These are phyloP conservation scores for Saccharomycopsis vini DNA, from an alignment of 805 yeast species.

Conservation along the genomic window DNA sequence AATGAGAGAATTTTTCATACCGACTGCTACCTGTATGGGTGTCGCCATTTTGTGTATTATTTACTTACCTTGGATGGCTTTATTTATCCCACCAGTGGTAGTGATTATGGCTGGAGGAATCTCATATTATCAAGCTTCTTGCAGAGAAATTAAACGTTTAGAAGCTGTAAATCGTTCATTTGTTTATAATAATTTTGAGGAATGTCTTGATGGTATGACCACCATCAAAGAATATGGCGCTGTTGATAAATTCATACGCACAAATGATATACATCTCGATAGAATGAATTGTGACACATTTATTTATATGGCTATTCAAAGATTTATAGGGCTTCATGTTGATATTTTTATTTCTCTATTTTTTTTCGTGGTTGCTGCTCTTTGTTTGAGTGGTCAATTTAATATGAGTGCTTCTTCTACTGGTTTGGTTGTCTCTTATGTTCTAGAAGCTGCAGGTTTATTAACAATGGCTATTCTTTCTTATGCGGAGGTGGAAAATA, in stretches of 20 bases:
- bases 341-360: constrained; percentile 45
- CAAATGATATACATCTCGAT: constrained; percentile 41
- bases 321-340: constrained; percentile 61
- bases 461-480: constrained; percentile 53
- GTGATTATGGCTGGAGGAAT: constrained; percentile 36
- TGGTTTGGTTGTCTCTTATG: constrained; percentile 61
- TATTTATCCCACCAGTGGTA: constrained; percentile 47
- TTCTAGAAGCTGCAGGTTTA: constrained; percentile 44
- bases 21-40: constrained; percentile 46
- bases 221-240: constrained; percentile 55
- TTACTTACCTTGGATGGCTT: constrained; percentile 68
- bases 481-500: constrained; percentile 55
- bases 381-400: constrained; percentile 55
- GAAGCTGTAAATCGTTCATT: constrained; percentile 63
- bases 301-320: constrained; percentile 53
- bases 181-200: constrained; percentile 66
- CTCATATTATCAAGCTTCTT: constrained; percentile 55
- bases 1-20: constrained; percentile 46
- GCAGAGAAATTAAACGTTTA: constrained; percentile 67
- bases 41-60: constrained; percentile 56
- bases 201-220: constrained; percentile 54
- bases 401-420: constrained; percentile 49
- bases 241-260: constrained; percentile 35
- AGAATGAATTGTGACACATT: constrained; percentile 59
- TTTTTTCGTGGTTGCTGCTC: constrained; percentile 46